Conservation (phyloP, 139 green algal species). For the Chlamydomonas incerta region DNA sequence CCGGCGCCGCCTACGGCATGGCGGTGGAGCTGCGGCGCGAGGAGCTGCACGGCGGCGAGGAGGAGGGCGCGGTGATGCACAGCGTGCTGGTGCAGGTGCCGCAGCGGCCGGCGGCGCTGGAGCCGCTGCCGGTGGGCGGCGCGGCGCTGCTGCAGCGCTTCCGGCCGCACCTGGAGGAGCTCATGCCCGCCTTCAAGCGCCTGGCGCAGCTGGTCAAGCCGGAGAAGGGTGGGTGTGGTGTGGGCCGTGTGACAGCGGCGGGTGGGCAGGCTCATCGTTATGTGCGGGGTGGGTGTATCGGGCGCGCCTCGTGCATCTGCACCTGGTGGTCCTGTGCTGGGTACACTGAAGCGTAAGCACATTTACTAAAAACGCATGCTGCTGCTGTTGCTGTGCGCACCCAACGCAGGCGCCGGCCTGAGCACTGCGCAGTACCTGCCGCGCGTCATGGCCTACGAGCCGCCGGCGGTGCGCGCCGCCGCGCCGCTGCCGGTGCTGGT, state of each 20-base stretch:
- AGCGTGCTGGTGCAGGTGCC: slow-evolving; percentile 38
- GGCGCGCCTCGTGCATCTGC: too few relatives aligned
- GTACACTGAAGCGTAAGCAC: too few relatives aligned
- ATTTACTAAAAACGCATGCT: too few relatives aligned
- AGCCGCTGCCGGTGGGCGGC: slow-evolving; percentile 42
- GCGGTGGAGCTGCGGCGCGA: neutral
- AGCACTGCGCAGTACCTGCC: slow-evolving; percentile 51
- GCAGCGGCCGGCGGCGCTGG: neutral
- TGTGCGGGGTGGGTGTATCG: too few relatives aligned
- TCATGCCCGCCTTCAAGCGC: slow-evolving; percentile 39
- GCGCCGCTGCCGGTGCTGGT: slow-evolving; percentile 48
- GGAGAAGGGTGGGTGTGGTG: slow-evolving; percentile 5
- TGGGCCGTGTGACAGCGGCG: neutral
- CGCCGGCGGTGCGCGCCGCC: slow-evolving; percentile 5
- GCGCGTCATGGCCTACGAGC: slow-evolving; percentile 51
- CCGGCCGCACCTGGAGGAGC: slow-evolving; percentile 48
- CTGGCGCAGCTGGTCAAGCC: slow-evolving; percentile 16
- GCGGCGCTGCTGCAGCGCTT: slow-evolving; percentile 42
- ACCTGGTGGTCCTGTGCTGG: too few relatives aligned
- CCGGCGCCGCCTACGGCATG: neutral
- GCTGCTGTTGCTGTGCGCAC: too few relatives aligned
- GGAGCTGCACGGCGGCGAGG: slow-evolving; percentile 25
- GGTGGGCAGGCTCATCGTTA: too few relatives aligned
- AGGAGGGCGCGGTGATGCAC: slow-evolving; percentile 36
- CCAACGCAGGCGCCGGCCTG: slow-evolving; percentile 2